phyloP scores from a whole-genome alignment of 306 rosid genomes.

The Arachis stenosperma region DNA sequence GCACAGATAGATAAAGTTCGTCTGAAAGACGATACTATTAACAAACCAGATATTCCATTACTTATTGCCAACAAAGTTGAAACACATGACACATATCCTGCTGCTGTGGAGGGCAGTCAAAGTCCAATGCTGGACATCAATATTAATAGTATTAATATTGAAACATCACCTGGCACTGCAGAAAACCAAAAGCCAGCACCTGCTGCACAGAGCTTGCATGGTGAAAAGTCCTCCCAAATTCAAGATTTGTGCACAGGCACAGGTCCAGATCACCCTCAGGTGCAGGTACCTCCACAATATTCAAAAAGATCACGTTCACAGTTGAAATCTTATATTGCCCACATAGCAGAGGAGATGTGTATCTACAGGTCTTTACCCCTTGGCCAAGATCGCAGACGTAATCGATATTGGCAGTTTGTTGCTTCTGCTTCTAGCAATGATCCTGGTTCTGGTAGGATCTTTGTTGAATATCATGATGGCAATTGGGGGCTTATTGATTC shows the following conservation, averaged over 20 bases:
- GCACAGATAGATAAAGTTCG: constrained; percentile 96
- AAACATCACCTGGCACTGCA: constrained; percentile 66
- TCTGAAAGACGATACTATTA: constrained; percentile 68
- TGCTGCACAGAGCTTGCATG: constrained; percentile 50
- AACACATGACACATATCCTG: constrained; percentile 53
- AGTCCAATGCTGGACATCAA: constrained; percentile 77
- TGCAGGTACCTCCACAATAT: constrained; percentile 74
- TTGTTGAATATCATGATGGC: constrained; percentile 80
- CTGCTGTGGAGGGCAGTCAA: constrained; percentile 68
- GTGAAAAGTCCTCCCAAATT: constrained; percentile 55
- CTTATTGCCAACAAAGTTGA: constrained; percentile 65
- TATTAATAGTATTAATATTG: constrained; percentile 50
- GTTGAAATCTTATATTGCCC: constrained; percentile 88
- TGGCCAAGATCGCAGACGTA: constrained; percentile 97
- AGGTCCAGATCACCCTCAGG: constrained; percentile 69
- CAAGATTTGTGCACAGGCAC: constrained; percentile 63
- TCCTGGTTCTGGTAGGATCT: constrained; percentile 98
- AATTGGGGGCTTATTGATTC: constrained; percentile 93
- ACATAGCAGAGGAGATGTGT: constrained; percentile 94
- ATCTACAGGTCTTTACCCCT: constrained; percentile 97
- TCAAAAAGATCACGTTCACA: constrained; percentile 95
- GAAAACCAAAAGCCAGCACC: constrained; percentile 62
- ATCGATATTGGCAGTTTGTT: constrained; percentile 95
- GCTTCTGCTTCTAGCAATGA: constrained; percentile 93
- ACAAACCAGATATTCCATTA: constrained; percentile 65